Evolutionary conservation across 2,329 filamentous ascomycete species (phyloP), one percentile per base, ranked within the genome.

Genomic region (Pseudocercospora eumusae): DNA sequence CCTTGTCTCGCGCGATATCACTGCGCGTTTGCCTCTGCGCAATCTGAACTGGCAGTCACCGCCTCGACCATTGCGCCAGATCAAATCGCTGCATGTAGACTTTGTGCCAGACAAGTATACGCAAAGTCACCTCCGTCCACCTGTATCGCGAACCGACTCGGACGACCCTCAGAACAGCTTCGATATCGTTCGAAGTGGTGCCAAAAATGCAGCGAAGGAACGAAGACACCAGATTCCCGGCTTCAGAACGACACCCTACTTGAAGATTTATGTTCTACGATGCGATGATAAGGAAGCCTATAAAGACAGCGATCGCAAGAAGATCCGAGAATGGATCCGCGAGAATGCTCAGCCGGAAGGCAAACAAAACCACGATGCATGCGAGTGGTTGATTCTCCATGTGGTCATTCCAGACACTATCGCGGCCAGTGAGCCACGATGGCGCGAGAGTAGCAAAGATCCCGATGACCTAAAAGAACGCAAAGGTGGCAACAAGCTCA

Each of bases 21-120:
- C 90, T 44, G 83, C 89, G 45, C 89, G 91, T 59, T 83, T 98
- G 0, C 95, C 95, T 33, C 83, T 99, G 40, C 89, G 88, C 66
- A 96, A 98, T 72, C 86, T 99, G 50, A 92, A 98, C 74, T 99
- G 95, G 95, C 96, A 98, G 76, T 96, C 95, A 13, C 91, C 96
- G 64, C 89, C 89, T 27, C 89, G 95, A 0, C 95, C 95, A 2
- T 80, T 98, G 36, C 89, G 95, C 68, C 97, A 95, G 13, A 99
- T 99, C 75, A 89, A 92, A 72, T 93, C 92, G 11, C 85, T 99
- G 44, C 92, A 97, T 73, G 86, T 98, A 71, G 92, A 96, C 64
- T 87, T 98, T 62, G 82, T 93, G n/a, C 84, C 88, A 7, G 71
- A 74, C 63, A 67, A 66, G 27, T 56, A 64, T 6, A 74, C 74